Evolutionary conservation across 179 eudicot species (phyloP), one percentile per base, ranked within the genome.

Genomic region (Kewa caespitosa): DNA sequence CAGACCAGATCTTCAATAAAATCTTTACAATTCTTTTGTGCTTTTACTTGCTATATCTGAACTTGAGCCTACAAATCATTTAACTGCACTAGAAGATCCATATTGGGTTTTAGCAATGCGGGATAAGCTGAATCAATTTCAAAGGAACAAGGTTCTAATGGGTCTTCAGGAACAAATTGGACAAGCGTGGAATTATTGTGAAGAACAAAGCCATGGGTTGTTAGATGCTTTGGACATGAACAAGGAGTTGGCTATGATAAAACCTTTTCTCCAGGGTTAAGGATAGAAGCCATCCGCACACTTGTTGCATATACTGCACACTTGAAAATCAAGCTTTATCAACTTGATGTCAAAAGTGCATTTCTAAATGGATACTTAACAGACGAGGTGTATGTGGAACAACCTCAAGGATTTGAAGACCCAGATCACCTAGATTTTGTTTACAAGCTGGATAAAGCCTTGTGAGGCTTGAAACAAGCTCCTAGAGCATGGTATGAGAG

Each of bases 191-290:
- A 23, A 32, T 6, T 13, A 18, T 70, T 0, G 42, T 52, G 48
- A 42, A 41, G 4, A 69, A 77, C n/a, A 70, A 77, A 3, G 80
- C 75, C 3, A 2, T 59, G 68, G 27, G 74, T 76, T 2, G 55
- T 31, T 0, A 34, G 70, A 50, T 38, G 75, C 9, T 70, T 34
- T 34, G 75, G 70, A 70, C 23, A 23, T 8, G 75, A n/a, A n/a
- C n/a, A 77, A 27, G 63, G 80, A 6, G 31, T 70, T 12, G 60
- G 48, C 32, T 70, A 33, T 50, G 74, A 70, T 18, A 39, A 43
- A 20, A 43, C 74, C 11, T 70, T 70, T 50, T n/a, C 39, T 15
- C 74, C 36, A 13, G 48, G 54, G 0, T 41, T 48, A 4, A 55
- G 75, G 25, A 7, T 72, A 38, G 34, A n/a, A 52, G 65, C 37